These are phyloP conservation scores for Cladosporium sp. DNA, from an alignment of 2,329 filamentous ascomycete genomes.

Conservation along the genomic window DNA sequence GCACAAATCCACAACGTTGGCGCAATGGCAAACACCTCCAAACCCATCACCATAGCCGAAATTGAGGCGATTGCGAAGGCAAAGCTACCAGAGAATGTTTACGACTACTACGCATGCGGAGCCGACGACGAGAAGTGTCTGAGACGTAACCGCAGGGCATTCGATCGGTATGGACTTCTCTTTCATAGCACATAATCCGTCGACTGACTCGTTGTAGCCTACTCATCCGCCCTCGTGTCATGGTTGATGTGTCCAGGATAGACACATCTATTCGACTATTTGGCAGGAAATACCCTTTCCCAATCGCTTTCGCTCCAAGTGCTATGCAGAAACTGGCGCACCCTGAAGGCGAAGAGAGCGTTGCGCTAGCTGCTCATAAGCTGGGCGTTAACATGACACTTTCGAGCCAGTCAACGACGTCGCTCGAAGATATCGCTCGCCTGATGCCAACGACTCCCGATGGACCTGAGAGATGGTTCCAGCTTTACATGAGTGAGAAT, in stretches of 20 bases:
- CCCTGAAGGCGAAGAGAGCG: slow-evolving; percentile 27
- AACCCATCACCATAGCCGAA: slow-evolving; percentile 9
- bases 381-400: slow-evolving; percentile 26
- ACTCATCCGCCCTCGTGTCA: slow-evolving; percentile 21
- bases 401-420: slow-evolving; percentile 37
- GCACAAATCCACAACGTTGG: not conserved
- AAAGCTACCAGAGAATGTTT: slow-evolving; percentile 9
- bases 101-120: slow-evolving; percentile 11
- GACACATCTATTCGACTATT: slow-evolving; percentile 21
- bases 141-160: not conserved
- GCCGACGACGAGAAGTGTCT: slow-evolving; percentile 7
- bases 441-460: slow-evolving; percentile 35
- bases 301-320: slow-evolving; percentile 29
- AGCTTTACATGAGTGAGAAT: slow-evolving; percentile 54
- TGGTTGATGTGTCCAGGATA: slow-evolving; percentile 20
- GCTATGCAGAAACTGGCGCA: slow-evolving; percentile 29
- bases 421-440: slow-evolving; percentile 51
- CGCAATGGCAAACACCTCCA: not conserved
- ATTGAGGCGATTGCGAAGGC: not conserved
- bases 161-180: not conserved
- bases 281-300: slow-evolving; percentile 18
- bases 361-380: slow-evolving; percentile 22
- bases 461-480: slow-evolving; percentile 22
- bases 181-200: no score
- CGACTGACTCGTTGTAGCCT: not conserved